Base-by-base conservation (phyloP, 345 rosid species). In the Hypericum perforatum region DNA sequence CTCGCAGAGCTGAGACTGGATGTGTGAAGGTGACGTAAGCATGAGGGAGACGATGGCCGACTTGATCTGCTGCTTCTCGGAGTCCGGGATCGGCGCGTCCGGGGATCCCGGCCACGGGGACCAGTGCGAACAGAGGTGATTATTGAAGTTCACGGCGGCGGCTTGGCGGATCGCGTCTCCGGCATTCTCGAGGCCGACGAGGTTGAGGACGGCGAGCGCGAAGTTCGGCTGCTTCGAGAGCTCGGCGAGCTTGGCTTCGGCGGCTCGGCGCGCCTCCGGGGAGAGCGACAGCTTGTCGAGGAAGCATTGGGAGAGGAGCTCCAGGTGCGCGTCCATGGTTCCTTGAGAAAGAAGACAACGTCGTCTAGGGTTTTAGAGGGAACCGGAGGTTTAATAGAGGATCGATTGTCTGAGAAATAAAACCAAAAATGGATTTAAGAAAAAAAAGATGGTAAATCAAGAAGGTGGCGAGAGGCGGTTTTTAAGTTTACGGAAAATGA, bases 1-100 rank as follows among this genome's bases (percentile, higher is more conserved):
- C 69, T 94, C 95, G 43, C 91, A 80, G 49, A 89, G 79, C 82
- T 94, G 99, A 58, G 94, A 84, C 75, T 92, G 97, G 63, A 94
- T 84, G 6, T 79, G 82, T 6, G 91, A 74, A 8, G 92, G 54
- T 29, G 95, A 58, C 32, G 95, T 77, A 5, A 92, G 82, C 95
- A 91, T 87, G 39, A 91, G 89, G 6, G 80, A 65, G 7, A 91
- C 95, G 66, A 91, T 87, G 29, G 86, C 73, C 53, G 73, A 52
- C 74, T 88, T 89, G 77, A 94, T 84, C 58, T 80, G 91, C 50
- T 74, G 80, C 81, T 94, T 94, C 73, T 89, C 99, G 9, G 82
- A 38, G 59, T 67, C 84, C 0, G 46, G 44, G 37, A 88, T 82
- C 39, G 90, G 77, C 0, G 78, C 0, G 39, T 68, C 49, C 5